These are phyloP conservation scores for Bifiguratus adelaidae DNA, from an alignment of 192 early-diverging fungal species.

Conservation along the genomic window DNA sequence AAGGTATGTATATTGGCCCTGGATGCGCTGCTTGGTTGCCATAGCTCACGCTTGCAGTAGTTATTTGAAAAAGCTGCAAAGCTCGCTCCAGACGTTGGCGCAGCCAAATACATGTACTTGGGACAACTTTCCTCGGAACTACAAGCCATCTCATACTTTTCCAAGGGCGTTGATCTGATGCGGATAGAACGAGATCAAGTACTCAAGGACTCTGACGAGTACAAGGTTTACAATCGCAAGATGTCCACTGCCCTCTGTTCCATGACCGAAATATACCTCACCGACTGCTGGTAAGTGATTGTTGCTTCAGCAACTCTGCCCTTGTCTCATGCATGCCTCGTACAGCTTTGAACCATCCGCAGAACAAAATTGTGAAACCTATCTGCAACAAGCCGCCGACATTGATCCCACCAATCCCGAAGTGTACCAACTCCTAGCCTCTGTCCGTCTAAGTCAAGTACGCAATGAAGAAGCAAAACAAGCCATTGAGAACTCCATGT, in stretches of 20 bases:
- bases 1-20: constrained; percentile 20
- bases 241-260: constrained; percentile 81
- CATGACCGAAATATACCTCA: constrained; percentile 96
- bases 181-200: constrained; percentile 31
- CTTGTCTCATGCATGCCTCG: background rate
- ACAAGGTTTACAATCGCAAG: constrained; percentile 41
- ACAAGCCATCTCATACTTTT: constrained; percentile 57
- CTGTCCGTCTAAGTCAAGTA: constrained; percentile 79
- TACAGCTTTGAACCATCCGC: constrained; percentile 80
- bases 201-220: constrained; percentile 25
- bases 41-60: constrained; percentile 1
- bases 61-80: constrained; percentile 59
- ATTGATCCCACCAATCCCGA: constrained; percentile 70
- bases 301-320: background rate
- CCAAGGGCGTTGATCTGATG: constrained; percentile 63
- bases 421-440: constrained; percentile 80
- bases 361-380: constrained; percentile 73
- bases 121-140: constrained; percentile 60
- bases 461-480: constrained; percentile 68
- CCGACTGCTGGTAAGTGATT: constrained; percentile 82
- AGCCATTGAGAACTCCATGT: constrained; percentile 52
- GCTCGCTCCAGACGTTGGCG: constrained; percentile 54
- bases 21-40: background rate
- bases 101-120: constrained; percentile 82
- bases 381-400: constrained; percentile 52